phyloP scores from a whole-genome alignment of 2,329 filamentous ascomycete genomes.

The Aspergillus ruber region DNA sequence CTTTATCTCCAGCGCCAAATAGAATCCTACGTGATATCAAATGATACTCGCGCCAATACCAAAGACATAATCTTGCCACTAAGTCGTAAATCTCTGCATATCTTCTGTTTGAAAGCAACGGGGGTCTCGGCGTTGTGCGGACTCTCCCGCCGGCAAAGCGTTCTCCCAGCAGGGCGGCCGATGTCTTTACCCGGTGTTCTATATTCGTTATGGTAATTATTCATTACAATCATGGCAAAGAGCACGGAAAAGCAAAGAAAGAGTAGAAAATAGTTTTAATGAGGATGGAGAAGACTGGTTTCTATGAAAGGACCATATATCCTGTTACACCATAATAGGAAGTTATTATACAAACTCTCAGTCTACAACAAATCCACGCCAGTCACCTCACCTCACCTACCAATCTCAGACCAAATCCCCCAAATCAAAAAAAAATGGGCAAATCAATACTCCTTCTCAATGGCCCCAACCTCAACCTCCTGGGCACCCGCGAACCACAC shows the following conservation, averaged over 20 bases:
- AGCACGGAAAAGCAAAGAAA: neutral
- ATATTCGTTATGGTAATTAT: neutral
- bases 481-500: constrained; percentile 66
- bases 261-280: neutral
- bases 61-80: too few species aligned
- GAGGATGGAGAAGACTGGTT: too few species aligned
- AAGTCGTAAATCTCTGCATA: neutral
- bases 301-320: neutral
- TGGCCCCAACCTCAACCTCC: constrained; percentile 76
- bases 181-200: constrained; percentile 7
- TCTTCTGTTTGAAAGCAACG: neutral
- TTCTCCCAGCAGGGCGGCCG: constrained; percentile 10
- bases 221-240: too few species aligned
- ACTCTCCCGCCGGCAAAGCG: constrained; percentile 14
- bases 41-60: too few species aligned
- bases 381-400: neutral
- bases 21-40: too few species aligned
- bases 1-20: too few species aligned
- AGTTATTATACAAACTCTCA: too few species aligned
- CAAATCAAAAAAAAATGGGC: constrained; percentile 17
- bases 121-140: neutral
- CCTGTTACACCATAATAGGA: neutral
- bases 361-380: neutral
- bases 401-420: neutral
- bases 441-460: constrained; percentile 64